A percentile compares a stretch with the other conserved stretches of the same genome.
Conservation (phyloP, 2,329 filamentous ascomycete genomes). For the Leptographium radiaticola region DNA sequence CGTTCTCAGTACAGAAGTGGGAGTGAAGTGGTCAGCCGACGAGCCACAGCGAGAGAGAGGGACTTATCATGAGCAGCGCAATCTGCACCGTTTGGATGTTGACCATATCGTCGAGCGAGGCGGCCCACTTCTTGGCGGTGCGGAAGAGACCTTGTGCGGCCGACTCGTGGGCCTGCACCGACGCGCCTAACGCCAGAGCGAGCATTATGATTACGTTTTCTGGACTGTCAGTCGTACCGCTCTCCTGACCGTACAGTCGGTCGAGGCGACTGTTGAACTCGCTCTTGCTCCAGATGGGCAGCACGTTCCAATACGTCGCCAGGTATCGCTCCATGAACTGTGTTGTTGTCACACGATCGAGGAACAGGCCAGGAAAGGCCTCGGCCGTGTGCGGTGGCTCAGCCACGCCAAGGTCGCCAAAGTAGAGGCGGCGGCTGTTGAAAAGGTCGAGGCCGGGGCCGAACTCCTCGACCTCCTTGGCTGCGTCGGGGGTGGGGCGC, state of each 20-base stretch:
- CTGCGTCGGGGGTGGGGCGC: neutral
- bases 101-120: constrained; percentile 10
- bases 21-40: constrained; percentile 2
- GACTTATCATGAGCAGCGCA: constrained; percentile 9
- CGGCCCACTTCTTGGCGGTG: constrained; percentile 7
- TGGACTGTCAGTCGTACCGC: neutral
- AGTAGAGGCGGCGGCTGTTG: constrained; percentile 11
- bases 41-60: neutral
- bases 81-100: constrained; percentile 12
- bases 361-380: constrained; percentile 6
- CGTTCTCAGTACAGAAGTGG: constrained; percentile 7
- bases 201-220: constrained; percentile 8
- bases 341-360: constrained; percentile 6
- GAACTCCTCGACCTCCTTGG: constrained; percentile 9
- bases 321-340: constrained; percentile 8
- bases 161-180: constrained; percentile 9
- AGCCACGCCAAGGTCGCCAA: constrained; percentile 9
- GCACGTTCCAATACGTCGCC: constrained; percentile 7
- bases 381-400: neutral
- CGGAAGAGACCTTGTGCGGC: constrained; percentile 7
- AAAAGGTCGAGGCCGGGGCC: constrained; percentile 12
- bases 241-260: constrained; percentile 3
- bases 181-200: constrained; percentile 7
- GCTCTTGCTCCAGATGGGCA: constrained; percentile 10
- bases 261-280: constrained; percentile 6